Base-by-base conservation (phyloP, 129 eudicot species). In the Tagetes erecta region DNA sequence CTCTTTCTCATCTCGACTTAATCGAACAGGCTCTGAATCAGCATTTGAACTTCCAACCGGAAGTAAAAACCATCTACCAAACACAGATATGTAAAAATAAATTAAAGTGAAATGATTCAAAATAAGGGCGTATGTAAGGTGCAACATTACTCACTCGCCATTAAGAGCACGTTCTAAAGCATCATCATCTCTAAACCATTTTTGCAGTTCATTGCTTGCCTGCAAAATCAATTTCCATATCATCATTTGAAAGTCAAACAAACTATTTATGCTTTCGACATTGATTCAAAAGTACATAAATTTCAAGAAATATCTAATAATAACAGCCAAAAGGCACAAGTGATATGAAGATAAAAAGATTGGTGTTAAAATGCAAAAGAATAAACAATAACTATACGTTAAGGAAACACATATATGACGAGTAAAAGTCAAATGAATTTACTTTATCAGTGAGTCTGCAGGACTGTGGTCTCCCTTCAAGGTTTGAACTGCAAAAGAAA, bases 361-460 rank as follows among this genome's bases (percentile, higher is more conserved):
- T 56, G 14, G 27, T 6, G 42, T 7, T 13, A 8, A 45, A 31
- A 46, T 12, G 35, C 3, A 14, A 33, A 10, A 3, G 4, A 44
- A 27, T 8, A 10, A 30, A 64, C 2, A 8, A 40, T 37, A 34
- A 53, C 10, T 8, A 74, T 6, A 52, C 9, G 50, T 55, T 63
- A 5, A 58, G 30, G 27, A 5, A 67, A 45, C 51, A 68, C 60
- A 44, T 57, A 45, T 37, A 57, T 59, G 70, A 76, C 52, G 11
- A n/a, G 72, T 7, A 59, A 58, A 58, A 58, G 63, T 46, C 42
- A 38, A 49, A 59, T 8, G 44, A 68, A 64, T 84, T 47, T 84
- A 95, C 99, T 82, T 87, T 95, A 74, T 95, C 99, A 8, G 96
- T 85, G 45, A 95, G 97, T 63, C 99, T 80, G 79, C 99, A 95